A percentile compares a stretch with the other conserved stretches of the same genome.
These are phyloP conservation scores for Pelagophyceae sp. DNA, from an alignment of 352 stramenopile genomes.

Conservation along the genomic window DNA sequence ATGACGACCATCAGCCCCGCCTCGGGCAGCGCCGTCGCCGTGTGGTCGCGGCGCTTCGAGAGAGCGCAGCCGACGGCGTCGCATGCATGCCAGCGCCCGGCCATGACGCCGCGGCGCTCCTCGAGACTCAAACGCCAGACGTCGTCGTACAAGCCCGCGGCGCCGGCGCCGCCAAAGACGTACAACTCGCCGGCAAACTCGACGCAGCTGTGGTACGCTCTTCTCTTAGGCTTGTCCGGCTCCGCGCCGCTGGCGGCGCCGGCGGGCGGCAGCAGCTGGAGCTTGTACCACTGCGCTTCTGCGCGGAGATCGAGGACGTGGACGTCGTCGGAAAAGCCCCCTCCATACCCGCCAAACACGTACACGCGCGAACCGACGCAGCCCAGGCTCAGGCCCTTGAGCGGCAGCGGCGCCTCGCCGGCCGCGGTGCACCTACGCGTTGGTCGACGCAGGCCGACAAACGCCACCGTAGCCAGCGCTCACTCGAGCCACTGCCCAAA, in stretches of 20 bases:
- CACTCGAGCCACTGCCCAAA: too few species aligned
- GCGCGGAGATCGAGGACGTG: background rate
- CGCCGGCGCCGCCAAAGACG: background rate
- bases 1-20: background rate
- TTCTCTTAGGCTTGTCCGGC: background rate
- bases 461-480: too few species aligned
- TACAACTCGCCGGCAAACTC: background rate
- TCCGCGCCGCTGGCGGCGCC: background rate
- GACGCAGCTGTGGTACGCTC: background rate
- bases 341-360: constrained; percentile 1
- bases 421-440: background rate
- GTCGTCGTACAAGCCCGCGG: background rate
- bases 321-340: constrained; percentile 8
- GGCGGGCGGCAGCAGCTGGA: too few species aligned
- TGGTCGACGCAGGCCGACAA: too few species aligned
- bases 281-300: too few species aligned
- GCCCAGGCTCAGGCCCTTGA: background rate
- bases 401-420: background rate
- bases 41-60: background rate
- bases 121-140: background rate
- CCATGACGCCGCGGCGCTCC: too few species aligned
- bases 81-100: background rate
- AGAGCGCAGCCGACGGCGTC: background rate
- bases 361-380: background rate
- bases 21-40: background rate